Percentiles rank a stretch among this genome's conserved stretches.
Conservation (phyloP, 768 basidiomycete genomes). For the Tylopilus rubrobrunneus region DNA sequence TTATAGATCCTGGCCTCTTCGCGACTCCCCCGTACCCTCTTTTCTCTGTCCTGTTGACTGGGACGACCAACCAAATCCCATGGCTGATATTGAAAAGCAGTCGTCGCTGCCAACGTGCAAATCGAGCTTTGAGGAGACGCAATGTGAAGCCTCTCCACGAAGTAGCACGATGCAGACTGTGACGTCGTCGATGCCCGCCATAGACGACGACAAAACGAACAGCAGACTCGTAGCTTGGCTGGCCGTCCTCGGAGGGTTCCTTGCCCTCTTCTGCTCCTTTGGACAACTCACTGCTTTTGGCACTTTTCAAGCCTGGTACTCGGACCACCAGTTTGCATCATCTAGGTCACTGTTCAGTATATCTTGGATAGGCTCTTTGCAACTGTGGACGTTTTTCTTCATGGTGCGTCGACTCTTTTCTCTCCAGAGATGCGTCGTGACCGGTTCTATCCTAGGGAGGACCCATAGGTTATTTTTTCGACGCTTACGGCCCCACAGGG, state of each 20-base stretch:
- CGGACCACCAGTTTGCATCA: conserved; percentile 49
- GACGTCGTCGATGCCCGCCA: conserved; percentile 10
- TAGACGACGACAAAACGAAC: background rate
- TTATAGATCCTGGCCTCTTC: conserved; percentile 24
- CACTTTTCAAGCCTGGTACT: conserved; percentile 68
- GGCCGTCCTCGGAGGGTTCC: conserved; percentile 59
- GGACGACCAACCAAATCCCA: conserved; percentile 11
- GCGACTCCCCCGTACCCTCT: conserved; percentile 12
- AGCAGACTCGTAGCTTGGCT: conserved; percentile 35
- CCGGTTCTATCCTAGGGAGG: conserved; percentile 44
- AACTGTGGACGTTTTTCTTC: conserved; percentile 67
- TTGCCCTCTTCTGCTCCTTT: conserved; percentile 66
- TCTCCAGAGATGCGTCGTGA: background rate
- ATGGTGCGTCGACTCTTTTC: conserved; percentile 41
- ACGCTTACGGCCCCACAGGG: conserved; percentile 53
- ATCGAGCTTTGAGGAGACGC: conserved; percentile 22
- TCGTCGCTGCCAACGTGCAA: conserved; percentile 12
- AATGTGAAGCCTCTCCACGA: conserved; percentile 17
- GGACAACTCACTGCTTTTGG: conserved; percentile 73
- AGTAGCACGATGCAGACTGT: conserved; percentile 23
- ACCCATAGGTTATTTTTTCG: conserved; percentile 56
- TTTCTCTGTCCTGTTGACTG: background rate
- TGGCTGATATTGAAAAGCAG: conserved; percentile 32
- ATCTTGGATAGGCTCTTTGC: conserved; percentile 69
- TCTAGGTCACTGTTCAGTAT: conserved; percentile 50